phyloP scores from a whole-genome alignment of 441 rosid genomes.

The Macaranga tanarius region DNA sequence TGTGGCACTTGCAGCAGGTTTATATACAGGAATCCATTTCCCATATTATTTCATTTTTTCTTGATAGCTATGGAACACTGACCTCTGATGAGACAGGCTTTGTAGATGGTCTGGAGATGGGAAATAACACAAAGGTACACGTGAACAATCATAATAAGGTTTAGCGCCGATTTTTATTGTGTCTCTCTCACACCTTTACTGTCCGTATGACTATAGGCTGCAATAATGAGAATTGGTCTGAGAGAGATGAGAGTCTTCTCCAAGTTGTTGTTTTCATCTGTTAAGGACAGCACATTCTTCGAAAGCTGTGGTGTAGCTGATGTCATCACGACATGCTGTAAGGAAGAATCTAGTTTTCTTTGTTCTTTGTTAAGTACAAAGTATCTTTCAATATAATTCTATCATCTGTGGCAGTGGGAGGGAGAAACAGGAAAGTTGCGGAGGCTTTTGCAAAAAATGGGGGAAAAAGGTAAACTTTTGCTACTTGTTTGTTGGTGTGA shows the following conservation, averaged over 20 bases:
- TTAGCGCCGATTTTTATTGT: neutral
- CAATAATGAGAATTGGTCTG: slow-evolving; percentile 93
- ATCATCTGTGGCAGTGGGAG: slow-evolving; percentile 66
- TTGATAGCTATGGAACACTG: slow-evolving; percentile 2
- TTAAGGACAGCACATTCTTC: slow-evolving; percentile 85
- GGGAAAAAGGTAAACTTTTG: slow-evolving; percentile 65
- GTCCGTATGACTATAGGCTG: slow-evolving; percentile 54
- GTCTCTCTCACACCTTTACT: slow-evolving; percentile 4
- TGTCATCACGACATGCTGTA: slow-evolving; percentile 93
- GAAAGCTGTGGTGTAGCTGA: slow-evolving; percentile 99
- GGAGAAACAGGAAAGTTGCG: slow-evolving; percentile 92
- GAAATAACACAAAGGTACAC: slow-evolving; percentile 87
- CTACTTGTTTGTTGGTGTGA: slow-evolving; percentile 5
- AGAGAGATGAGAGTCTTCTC: slow-evolving; percentile 92
- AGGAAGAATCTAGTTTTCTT: slow-evolving; percentile 30
- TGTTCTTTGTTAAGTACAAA: slow-evolving; percentile 13
- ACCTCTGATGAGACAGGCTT: slow-evolving; percentile 50
- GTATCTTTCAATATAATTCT: slow-evolving; percentile 14
- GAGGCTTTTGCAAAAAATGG: slow-evolving; percentile 84
- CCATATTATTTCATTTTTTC: neutral
- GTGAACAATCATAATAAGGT: slow-evolving; percentile 5
- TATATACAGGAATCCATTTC: slow-evolving; percentile 8
- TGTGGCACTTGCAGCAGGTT: slow-evolving; percentile 92
- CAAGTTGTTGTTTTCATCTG: slow-evolving; percentile 80
- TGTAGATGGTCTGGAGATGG: slow-evolving; percentile 97